Conservation (phyloP, 345 rosid genomes). For the Geranium rotundifolium region DNA sequence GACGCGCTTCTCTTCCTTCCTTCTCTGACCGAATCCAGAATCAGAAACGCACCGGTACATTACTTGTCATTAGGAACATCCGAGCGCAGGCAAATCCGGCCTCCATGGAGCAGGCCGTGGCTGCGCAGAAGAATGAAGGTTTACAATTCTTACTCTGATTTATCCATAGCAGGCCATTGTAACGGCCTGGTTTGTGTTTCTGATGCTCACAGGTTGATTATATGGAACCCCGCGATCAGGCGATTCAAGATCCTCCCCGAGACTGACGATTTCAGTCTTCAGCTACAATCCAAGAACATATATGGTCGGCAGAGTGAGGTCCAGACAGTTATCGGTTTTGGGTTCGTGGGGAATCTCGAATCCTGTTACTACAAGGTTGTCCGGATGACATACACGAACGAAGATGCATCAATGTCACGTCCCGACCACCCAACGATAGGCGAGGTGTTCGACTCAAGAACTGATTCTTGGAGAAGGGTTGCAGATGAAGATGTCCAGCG, state of each 20-base stretch:
- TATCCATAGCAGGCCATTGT: neutral
- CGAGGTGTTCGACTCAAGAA: neutral
- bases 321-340: neutral
- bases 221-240: neutral
- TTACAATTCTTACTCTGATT: neutral
- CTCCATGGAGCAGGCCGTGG: neutral
- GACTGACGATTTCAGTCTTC: neutral
- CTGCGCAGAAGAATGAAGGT: neutral
- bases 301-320: neutral
- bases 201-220: neutral
- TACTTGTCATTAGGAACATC: neutral
- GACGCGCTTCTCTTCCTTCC: neutral
- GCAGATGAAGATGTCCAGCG: neutral
- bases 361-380: neutral
- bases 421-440: neutral
- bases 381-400: neutral
- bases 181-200: neutral
- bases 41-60: neutral
- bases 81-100: neutral
- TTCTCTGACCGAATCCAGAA: neutral
- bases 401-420: neutral
- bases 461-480: neutral
- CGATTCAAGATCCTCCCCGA: neutral
- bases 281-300: neutral
- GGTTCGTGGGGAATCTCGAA: neutral